Percentiles rank a stretch among this genome's conserved stretches.
Evolutionary conservation across 106 monocot species (phyloP).

Genomic region (Dendrobium officinale): DNA sequence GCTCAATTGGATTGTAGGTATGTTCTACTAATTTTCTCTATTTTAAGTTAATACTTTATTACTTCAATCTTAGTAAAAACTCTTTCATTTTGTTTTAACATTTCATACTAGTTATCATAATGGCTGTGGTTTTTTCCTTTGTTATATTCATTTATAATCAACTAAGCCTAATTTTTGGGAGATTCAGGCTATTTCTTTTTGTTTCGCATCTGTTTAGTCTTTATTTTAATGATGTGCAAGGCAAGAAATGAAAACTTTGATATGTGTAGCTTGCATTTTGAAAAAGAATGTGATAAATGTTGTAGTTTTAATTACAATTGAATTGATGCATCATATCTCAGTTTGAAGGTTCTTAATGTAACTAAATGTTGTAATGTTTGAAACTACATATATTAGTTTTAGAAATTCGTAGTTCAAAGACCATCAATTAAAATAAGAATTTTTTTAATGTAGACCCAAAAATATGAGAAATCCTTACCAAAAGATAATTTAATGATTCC

Average conservation of each 20-base stretch:
- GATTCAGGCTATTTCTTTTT: not conserved
- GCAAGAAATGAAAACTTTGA: not conserved
- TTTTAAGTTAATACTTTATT: not conserved
- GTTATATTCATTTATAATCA: not conserved
- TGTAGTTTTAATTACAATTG: not conserved
- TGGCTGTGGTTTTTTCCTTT: not conserved
- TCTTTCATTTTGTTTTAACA: not conserved
- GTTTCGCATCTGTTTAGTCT: not conserved
- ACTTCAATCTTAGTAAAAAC: not conserved
- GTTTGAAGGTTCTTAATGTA: not conserved
- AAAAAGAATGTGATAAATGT: not conserved
- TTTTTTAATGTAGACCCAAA: not conserved
- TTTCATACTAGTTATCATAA: not conserved
- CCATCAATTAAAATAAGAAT: not conserved
- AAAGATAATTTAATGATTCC: not conserved
- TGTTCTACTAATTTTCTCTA: slow-evolving; percentile 7
- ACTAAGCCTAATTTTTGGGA: not conserved
- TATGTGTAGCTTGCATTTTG: not conserved
- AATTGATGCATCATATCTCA: not conserved
- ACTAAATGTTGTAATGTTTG: not conserved
- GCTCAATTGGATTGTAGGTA: slow-evolving; percentile 79
- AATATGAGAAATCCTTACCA: not conserved
- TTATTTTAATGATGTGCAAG: not conserved
- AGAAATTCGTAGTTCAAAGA: not conserved
- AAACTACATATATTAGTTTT: not conserved